A percentile compares a stretch with the other conserved stretches of the same genome.
These are phyloP conservation scores for Alternaria novae-zelandiae DNA, from an alignment of 2,329 filamentous ascomycete species.

Conservation along the genomic window DNA sequence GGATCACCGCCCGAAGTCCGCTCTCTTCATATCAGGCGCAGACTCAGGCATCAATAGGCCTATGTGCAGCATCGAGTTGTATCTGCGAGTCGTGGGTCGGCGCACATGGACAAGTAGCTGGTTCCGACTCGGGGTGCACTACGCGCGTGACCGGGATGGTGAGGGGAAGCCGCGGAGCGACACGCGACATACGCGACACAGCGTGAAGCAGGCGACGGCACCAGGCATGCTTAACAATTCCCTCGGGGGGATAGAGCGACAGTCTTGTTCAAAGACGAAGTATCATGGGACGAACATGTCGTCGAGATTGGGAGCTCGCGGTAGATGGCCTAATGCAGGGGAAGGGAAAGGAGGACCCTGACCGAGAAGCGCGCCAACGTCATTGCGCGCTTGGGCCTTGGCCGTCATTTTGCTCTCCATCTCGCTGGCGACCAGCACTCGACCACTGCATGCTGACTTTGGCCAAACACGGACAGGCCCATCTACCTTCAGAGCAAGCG, in stretches of 20 bases:
- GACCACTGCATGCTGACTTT: conserved; percentile 9
- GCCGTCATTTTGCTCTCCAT: conserved; percentile 19
- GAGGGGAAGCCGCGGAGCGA: conserved; percentile 15
- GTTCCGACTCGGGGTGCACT: neutral
- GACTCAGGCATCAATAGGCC: neutral
- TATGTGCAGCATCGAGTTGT: neutral
- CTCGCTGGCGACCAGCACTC: conserved; percentile 9
- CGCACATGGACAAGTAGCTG: neutral
- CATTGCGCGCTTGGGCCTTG: conserved; percentile 17
- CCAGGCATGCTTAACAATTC: neutral
- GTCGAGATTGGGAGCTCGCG: neutral
- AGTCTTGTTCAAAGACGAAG: neutral
- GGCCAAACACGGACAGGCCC: neutral
- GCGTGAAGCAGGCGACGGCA: neutral
- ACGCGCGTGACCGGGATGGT: conserved; percentile 12
- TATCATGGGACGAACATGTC: neutral
- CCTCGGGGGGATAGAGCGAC: neutral
- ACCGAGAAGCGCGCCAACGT: conserved; percentile 18
- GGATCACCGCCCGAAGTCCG: neutral
- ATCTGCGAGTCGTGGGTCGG: neutral
- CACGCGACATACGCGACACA: conserved; percentile 12
- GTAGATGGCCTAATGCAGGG: conserved; percentile 8
- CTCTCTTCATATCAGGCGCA: neutral
- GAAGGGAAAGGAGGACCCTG: conserved; percentile 13
- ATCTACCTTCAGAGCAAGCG: neutral